Evolutionary conservation across 169 alveolate genomes (phyloP).

Genomic region (Plasmodium coatneyi): DNA sequence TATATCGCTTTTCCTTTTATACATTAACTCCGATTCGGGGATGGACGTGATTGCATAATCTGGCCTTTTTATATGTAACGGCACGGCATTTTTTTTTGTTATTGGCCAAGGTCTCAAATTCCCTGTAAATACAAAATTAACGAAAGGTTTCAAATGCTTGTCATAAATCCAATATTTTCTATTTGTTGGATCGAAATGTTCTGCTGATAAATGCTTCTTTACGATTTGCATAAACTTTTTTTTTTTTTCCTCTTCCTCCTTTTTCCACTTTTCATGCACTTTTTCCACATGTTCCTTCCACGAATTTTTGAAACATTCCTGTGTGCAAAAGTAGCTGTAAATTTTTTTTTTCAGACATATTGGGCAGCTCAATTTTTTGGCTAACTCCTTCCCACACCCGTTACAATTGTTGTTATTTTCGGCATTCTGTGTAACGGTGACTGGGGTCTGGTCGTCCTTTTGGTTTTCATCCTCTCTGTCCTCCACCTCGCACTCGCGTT

Average conservation of each 20-base stretch:
- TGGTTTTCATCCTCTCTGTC: neutral
- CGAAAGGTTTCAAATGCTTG: conserved; percentile 77
- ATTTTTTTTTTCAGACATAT: conserved; percentile 76
- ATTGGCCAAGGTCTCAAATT: conserved; percentile 94
- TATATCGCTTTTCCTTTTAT: conserved; percentile 78
- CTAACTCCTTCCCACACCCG: conserved; percentile 76
- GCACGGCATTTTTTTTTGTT: conserved; percentile 91
- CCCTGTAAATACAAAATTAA: conserved; percentile 92
- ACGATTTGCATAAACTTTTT: conserved; percentile 7
- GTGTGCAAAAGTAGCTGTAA: conserved; percentile 93
- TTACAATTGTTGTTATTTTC: conserved; percentile 47
- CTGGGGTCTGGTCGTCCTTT: neutral
- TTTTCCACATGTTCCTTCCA: conserved; percentile 95
- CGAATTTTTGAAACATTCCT: conserved; percentile 94
- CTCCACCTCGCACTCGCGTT: neutral
- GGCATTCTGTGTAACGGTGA: neutral
- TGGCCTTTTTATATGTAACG: conserved; percentile 94
- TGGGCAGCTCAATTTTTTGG: conserved; percentile 82
- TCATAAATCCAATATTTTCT: conserved; percentile 33
- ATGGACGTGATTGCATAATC: conserved; percentile 96
- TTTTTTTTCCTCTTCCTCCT: conserved; percentile 10
- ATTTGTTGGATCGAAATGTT: conserved; percentile 24
- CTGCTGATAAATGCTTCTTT: conserved; percentile 18
- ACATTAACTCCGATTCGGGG: conserved; percentile 91
- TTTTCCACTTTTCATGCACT: conserved; percentile 77